Evolutionary conservation across 352 stramenopile species (phyloP), one percentile per base, ranked within the genome.

Genomic region (Aphanomyces astaci): DNA sequence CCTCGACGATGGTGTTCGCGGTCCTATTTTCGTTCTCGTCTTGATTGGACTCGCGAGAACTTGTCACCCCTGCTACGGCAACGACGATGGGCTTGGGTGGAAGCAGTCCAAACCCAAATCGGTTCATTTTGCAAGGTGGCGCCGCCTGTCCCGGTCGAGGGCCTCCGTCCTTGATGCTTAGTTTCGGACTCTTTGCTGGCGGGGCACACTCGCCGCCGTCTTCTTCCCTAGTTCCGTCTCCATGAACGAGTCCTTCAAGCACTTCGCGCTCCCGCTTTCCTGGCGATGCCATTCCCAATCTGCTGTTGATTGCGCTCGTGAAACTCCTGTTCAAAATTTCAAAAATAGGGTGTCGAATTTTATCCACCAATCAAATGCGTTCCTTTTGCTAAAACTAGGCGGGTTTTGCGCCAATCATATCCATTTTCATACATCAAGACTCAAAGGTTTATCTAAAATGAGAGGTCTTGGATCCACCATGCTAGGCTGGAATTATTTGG

Each of bases 301-400:
- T 53, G 19, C 45, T 53, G 9, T 4, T 25, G 22, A n/a, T 59
- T 9, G 27, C 51, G 10, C 17, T 13, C 2, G 11, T 19, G 39
- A 65, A 65, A 65, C 56, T 65, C 56, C 56, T 49, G 56, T 65
- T 65, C 56, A 65, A 65, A 65, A 53, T 39, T 65, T 65, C 56
- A 65, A 65, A 65, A 65, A 65, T 52, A 49, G 51, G 1, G n/a
- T 22, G 22, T 59, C 51, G 51, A 59, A 59, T 33, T 33, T 39
- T n/a, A 59, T 40, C 4, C 30, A 36, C 51, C 51, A 59, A 59
- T 59, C 17, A 59, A 59, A 59, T 15, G 11, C n/a, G 22, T 33
- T 22, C 25, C 30, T 15, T 33, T 59, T 33, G 25, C 22, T 39
- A 53, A 25, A 27, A 19, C 10, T 46, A n/a, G 17, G 10, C 15